A percentile compares a stretch with the other conserved stretches of the same genome.
Conservation (phyloP, 2,329 filamentous ascomycete genomes). For the Ceratocystis alfenasii region DNA sequence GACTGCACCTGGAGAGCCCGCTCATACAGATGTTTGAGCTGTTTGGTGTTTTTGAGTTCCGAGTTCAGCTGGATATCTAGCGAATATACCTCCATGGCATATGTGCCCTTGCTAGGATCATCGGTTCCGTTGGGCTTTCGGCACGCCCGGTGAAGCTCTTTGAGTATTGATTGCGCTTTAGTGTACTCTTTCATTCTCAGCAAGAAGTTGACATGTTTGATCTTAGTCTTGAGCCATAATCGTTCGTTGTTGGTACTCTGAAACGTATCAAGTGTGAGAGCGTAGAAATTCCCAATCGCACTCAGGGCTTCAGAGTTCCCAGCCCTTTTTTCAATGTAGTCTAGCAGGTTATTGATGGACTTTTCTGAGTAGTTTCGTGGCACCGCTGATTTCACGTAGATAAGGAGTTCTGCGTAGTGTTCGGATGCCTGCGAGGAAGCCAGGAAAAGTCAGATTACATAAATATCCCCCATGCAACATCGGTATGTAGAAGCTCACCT, state of each 20-base stretch:
- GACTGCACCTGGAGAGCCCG: conserved; percentile 83
- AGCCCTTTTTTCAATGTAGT: conserved; percentile 88
- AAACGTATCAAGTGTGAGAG: conserved; percentile 82
- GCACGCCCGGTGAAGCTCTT: conserved; percentile 80
- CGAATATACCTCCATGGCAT: conserved; percentile 89
- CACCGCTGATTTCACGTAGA: conserved; percentile 92
- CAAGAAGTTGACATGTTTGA: conserved; percentile 85
- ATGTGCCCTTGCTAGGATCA: conserved; percentile 91
- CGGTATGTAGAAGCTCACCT: conserved; percentile 39
- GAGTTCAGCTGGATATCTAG: conserved; percentile 98
- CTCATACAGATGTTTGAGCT: conserved; percentile 84
- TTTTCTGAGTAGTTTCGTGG: conserved; percentile 98
- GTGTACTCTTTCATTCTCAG: conserved; percentile 83
- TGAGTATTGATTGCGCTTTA: conserved; percentile 67
- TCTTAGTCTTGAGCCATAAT: conserved; percentile 95
- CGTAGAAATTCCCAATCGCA: conserved; percentile 91
- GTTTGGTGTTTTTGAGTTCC: conserved; percentile 93
- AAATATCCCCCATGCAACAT: background rate
- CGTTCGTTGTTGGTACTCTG: conserved; percentile 96
- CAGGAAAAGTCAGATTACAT: background rate
- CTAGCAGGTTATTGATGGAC: conserved; percentile 98
- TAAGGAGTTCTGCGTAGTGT: conserved; percentile 89
- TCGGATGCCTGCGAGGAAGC: conserved; percentile 60
- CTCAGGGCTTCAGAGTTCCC: conserved; percentile 56
- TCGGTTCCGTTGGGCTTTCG: conserved; percentile 76